Percentiles rank a stretch among this genome's conserved stretches.
phyloP scores from a whole-genome alignment of 2,329 filamentous ascomycete species.

The Colletotrichum zoysiae region DNA sequence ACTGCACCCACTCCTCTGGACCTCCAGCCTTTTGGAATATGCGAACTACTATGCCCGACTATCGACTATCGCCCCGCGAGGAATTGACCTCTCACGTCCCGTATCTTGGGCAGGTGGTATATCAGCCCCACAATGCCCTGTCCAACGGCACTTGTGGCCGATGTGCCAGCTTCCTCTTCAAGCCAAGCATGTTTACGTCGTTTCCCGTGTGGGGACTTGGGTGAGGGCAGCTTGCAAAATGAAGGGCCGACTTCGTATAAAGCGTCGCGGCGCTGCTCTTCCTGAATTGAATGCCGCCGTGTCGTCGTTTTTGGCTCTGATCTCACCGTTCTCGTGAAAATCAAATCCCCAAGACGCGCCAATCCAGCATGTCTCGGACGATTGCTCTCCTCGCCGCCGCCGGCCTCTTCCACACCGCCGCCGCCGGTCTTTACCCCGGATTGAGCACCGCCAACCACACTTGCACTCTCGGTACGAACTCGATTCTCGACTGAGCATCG shows the following conservation, averaged over 20 bases:
- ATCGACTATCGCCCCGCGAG: slow-evolving; percentile 25
- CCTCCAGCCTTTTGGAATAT: neutral
- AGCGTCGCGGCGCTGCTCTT: slow-evolving; percentile 2
- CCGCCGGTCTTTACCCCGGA: slow-evolving; percentile 56
- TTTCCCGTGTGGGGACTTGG: slow-evolving; percentile 35
- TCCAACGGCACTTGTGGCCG: slow-evolving; percentile 25
- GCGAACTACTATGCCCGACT: slow-evolving; percentile 19
- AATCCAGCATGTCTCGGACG: slow-evolving; percentile 47
- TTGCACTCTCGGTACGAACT: slow-evolving; percentile 60
- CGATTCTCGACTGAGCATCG: neutral
- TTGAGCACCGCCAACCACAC: slow-evolving; percentile 68
- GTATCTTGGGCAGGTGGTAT: slow-evolving; percentile 45
- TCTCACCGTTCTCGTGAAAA: slow-evolving; percentile 10
- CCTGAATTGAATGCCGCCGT: neutral
- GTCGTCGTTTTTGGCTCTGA: slow-evolving; percentile 14
- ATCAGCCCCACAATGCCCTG: slow-evolving; percentile 28
- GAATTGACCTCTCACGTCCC: slow-evolving; percentile 46
- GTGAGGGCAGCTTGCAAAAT: slow-evolving; percentile 8
- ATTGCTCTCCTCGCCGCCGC: slow-evolving; percentile 44
- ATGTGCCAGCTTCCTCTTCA: slow-evolving; percentile 43
- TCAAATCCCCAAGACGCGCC: neutral
- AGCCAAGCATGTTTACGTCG: slow-evolving; percentile 39
- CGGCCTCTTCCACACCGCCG: slow-evolving; percentile 48
- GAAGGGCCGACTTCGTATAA: slow-evolving; percentile 33
- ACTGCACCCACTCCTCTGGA: slow-evolving; percentile 26